A percentile compares a stretch with the other conserved stretches of the same genome.
Conservation (phyloP, 768 basidiomycete genomes). For the Trametes sanguinea region DNA sequence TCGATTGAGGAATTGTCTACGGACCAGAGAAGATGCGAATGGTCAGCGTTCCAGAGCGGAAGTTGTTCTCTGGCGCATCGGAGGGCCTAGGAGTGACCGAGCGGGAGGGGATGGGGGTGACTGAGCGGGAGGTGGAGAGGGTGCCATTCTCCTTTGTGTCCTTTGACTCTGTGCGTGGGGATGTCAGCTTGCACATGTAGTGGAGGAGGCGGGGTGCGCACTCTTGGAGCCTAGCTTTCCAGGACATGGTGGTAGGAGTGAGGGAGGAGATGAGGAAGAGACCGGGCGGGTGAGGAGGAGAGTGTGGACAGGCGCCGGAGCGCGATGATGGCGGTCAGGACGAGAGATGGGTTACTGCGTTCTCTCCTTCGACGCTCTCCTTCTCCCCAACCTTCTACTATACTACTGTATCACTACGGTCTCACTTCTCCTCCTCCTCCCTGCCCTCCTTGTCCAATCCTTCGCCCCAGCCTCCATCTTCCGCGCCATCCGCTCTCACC, state of each 20-base stretch:
- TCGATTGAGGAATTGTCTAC: conserved; percentile 27
- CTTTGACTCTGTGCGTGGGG: conserved; percentile 53
- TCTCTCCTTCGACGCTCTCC: not conserved
- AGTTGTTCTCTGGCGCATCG: conserved; percentile 43
- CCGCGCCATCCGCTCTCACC: not conserved
- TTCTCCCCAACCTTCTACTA: not conserved
- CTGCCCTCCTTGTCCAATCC: not conserved
- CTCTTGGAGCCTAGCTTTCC: conserved; percentile 36
- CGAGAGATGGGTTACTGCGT: not conserved
- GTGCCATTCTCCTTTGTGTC: conserved; percentile 67
- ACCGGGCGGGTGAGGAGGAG: conserved; percentile 1
- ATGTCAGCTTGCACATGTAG: not conserved
- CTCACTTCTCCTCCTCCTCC: not conserved
- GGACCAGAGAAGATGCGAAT: conserved; percentile 93
- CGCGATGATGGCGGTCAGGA: not conserved
- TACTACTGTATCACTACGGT: not conserved
- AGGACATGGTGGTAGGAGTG: conserved; percentile 24
- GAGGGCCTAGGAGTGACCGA: conserved; percentile 70
- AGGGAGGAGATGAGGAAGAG: not conserved
- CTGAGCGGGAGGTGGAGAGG: conserved; percentile 65
- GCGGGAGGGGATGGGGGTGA: conserved; percentile 79
- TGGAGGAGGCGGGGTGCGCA: conserved; percentile 13
- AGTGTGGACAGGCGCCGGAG: conserved; percentile 7
- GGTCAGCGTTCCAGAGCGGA: conserved; percentile 88
- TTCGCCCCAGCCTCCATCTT: not conserved